Evolutionary conservation across 164 flowering plant genomes (phyloP), one percentile per base, ranked within the genome.

Genomic region (Chimonanthus praecox): DNA sequence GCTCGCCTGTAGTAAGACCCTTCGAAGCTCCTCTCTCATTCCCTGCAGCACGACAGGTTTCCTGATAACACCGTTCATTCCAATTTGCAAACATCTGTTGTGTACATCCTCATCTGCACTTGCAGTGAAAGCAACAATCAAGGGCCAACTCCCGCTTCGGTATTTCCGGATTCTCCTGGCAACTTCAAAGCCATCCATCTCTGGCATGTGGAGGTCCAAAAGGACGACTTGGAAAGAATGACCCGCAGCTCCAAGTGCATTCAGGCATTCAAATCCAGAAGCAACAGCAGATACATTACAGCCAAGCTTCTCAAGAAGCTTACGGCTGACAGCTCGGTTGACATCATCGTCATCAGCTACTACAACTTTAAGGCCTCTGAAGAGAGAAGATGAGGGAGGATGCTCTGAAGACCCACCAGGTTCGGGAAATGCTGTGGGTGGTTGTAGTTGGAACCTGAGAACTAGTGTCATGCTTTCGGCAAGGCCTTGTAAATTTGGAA

Each of bases 121-220:
- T 4, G 94, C 84, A 2, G 97, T 87, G 54, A 89, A 65, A 43
- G 88, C 98, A 18, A 94, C 72, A 58, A 94, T 87, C 82, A 89
- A 64, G 0, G 97, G 98, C 90, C 92, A 89, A 70, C 72, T 77
- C 9, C 85, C 88, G 70, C 92, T 90, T 0, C 84, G 49, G 72
- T 82, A 87, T 75, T 92, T 90, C 68, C 90, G 77, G 49, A 95
- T 88, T 68, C 87, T 86, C 71, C 63, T 71, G n/a, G 92, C 90
- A 54, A 89, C 92, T 74, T 92, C 98, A 76, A 84, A 93, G 0
- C 98, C 99, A 75, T 95, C 97, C 74, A 90, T 72, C 72, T 90
- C 98, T 0, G 89, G 86, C 92, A 92, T 81, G 51, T 93, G 90
- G 71, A 95, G 88, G 76, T 95, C 97, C 77, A 95, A 68, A 49